Base-by-base conservation (phyloP, 2,329 filamentous ascomycete genomes). In the Penicillium psychrosexuale region DNA sequence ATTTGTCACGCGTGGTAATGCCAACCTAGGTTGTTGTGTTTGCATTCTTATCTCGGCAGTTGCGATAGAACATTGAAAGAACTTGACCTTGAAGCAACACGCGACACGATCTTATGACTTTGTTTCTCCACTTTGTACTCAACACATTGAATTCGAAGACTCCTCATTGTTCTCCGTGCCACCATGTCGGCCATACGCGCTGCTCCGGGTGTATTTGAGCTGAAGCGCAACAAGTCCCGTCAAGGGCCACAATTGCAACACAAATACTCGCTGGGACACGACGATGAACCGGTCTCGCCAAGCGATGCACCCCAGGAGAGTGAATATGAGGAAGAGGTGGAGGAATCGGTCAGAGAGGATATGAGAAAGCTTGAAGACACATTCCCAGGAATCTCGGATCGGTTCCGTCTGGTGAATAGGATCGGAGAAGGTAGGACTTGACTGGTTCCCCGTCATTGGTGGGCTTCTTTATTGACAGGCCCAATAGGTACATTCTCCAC, bases 331-430 rank as follows among this genome's bases (percentile, higher is more conserved):
- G 72, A 77, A 44, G 72, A 76, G 38, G 65, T 73, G 28, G 75
- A 79, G 39, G 74, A 76, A 51, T 72, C 70, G 1, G 89, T 96
- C 13, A 83, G 85, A 58, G 85, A 91, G 50, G 94, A 99, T 72
- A 99, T 99, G 84, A 84, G 85, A 49, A 90, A 86, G 63, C 84
- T 99, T 54, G 87, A 93, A 65, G 80, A 85, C 51, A 88, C 86
- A 33, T 97, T 97, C 70, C 86, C 86, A 36, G 90, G 89, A 48
- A 95, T 97, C 71, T 88, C 84, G 61, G 82, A 90, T 66, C 85
- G 87, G 55, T 99, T 93, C 75, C 87, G 92, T 50, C 77, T 99
- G 51, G 94, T 99, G 71, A 97, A 97, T 75, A 88, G 93, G 59
- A 99, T 99, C 68, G 94, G 94, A 68, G 94, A 99, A 83, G 94